Conservation (phyloP, 2,329 filamentous ascomycete genomes). For the Aspergillus fijiensis region DNA sequence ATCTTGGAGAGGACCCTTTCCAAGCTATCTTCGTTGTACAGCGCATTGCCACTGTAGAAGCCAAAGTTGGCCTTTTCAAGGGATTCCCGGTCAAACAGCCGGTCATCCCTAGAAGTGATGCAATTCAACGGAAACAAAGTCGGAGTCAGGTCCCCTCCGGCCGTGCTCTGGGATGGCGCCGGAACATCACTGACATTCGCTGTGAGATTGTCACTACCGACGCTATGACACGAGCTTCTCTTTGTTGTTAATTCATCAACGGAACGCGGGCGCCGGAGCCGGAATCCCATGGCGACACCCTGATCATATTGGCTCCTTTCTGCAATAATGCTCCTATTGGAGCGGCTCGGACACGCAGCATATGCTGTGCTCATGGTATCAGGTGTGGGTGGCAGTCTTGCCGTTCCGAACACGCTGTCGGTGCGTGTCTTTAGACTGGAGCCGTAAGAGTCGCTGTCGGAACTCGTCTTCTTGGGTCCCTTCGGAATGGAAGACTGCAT, state of each 20-base stretch:
- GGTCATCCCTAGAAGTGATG: slow-evolving; percentile 27
- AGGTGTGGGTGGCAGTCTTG: slow-evolving; percentile 42
- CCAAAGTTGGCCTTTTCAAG: slow-evolving; percentile 24
- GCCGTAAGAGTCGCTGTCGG: slow-evolving; percentile 28
- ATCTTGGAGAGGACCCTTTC: slow-evolving; percentile 24
- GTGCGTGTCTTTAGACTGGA: slow-evolving; percentile 28
- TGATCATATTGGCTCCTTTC: slow-evolving; percentile 28
- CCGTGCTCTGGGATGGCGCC: slow-evolving; percentile 21
- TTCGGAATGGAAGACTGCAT: slow-evolving; percentile 22
- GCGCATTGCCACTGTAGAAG: slow-evolving; percentile 21
- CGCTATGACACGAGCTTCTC: slow-evolving; percentile 33
- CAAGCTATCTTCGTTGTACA: slow-evolving; percentile 23
- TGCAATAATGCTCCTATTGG: slow-evolving; percentile 36
- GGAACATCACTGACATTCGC: slow-evolving; percentile 35
- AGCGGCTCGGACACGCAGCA: slow-evolving; percentile 31
- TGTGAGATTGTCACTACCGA: slow-evolving; percentile 31
- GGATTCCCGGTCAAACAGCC: slow-evolving; percentile 25
- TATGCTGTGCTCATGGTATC: slow-evolving; percentile 46
- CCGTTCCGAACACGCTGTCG: slow-evolving; percentile 35
- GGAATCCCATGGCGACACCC: slow-evolving; percentile 21
- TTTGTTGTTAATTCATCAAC: slow-evolving; percentile 34
- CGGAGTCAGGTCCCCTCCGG: slow-evolving; percentile 25
- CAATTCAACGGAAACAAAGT: slow-evolving; percentile 35
- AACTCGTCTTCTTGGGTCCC: slow-evolving; percentile 20
- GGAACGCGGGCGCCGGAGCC: slow-evolving; percentile 34